A percentile compares a stretch with the other conserved stretches of the same genome.
phyloP scores from a whole-genome alignment of 345 rosid genomes.

The Boechera stricta region DNA sequence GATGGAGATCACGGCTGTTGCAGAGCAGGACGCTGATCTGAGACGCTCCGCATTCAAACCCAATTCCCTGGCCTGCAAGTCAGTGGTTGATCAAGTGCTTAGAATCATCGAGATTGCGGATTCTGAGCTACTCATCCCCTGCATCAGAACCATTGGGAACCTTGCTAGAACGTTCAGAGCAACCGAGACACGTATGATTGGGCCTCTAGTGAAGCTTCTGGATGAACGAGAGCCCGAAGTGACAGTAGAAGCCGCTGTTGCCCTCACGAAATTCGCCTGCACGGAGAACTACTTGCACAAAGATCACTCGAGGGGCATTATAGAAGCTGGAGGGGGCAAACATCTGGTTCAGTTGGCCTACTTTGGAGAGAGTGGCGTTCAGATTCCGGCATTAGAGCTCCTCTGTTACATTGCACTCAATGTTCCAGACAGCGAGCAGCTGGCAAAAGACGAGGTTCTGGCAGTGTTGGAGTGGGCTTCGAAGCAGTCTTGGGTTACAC shows the following conservation, averaged over 20 bases:
- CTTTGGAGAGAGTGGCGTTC: conserved; percentile 80
- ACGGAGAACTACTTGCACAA: conserved; percentile 81
- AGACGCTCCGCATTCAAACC: conserved; percentile 97
- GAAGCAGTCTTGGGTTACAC: conserved; percentile 68
- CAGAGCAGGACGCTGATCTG: conserved; percentile 78
- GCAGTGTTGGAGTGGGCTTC: conserved; percentile 92
- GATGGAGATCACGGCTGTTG: conserved; percentile 90
- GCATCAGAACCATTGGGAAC: conserved; percentile 83
- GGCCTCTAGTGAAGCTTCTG: conserved; percentile 82
- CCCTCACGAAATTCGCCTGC: conserved; percentile 85
- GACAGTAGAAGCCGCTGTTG: conserved; percentile 67
- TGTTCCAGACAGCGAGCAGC: conserved; percentile 91
- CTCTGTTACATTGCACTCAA: conserved; percentile 76
- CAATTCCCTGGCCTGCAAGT: conserved; percentile 86
- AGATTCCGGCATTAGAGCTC: conserved; percentile 66
- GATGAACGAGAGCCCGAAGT: conserved; percentile 86
- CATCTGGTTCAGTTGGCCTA: conserved; percentile 88
- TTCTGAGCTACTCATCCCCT: conserved; percentile 76
- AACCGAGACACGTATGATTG: conserved; percentile 87
- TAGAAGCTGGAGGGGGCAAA: conserved; percentile 80
- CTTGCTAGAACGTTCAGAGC: conserved; percentile 93
- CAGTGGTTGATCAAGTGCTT: conserved; percentile 80
- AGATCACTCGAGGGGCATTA: conserved; percentile 85
- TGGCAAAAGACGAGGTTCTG: conserved; percentile 74
- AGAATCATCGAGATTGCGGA: conserved; percentile 71